A percentile compares a stretch with the other conserved stretches of the same genome.
phyloP scores from a whole-genome alignment of 441 rosid genomes.

The Pelargonium citronellum region DNA sequence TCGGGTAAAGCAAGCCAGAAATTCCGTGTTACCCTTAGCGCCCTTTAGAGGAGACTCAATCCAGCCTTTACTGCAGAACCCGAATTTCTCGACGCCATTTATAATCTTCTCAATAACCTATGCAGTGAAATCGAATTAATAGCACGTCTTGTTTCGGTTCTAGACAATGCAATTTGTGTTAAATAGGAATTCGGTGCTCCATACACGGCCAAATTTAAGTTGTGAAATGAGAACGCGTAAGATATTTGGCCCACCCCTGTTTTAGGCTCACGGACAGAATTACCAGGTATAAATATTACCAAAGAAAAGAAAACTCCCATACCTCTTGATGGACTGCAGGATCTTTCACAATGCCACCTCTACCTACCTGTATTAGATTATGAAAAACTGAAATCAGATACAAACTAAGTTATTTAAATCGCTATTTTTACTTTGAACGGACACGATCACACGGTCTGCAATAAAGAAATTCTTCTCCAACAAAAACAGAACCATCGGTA shows the following conservation, averaged over 20 bases:
- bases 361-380: conserved; percentile 55
- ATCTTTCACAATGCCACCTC: conserved; percentile 90
- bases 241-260: too few species aligned
- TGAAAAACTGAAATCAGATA: background rate
- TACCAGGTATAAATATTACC: background rate
- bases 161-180: background rate
- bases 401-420: background rate
- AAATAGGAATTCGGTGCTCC: too few species aligned
- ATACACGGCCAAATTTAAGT: too few species aligned
- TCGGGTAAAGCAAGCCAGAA: conserved; percentile 62
- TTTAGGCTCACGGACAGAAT: too few species aligned
- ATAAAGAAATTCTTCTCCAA: background rate
- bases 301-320: conserved; percentile 10
- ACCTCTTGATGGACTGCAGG: conserved; percentile 86
- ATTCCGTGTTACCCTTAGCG: conserved; percentile 84
- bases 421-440: background rate
- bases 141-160: background rate
- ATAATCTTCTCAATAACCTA: conserved; percentile 72
- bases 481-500: background rate
- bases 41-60: conserved; percentile 90
- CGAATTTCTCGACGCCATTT: conserved; percentile 62
- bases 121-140: background rate
- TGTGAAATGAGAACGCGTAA: too few species aligned
- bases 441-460: background rate
- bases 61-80: conserved; percentile 68